Conservation (phyloP, 768 basidiomycete genomes). For the Dioszegia hungarica region DNA sequence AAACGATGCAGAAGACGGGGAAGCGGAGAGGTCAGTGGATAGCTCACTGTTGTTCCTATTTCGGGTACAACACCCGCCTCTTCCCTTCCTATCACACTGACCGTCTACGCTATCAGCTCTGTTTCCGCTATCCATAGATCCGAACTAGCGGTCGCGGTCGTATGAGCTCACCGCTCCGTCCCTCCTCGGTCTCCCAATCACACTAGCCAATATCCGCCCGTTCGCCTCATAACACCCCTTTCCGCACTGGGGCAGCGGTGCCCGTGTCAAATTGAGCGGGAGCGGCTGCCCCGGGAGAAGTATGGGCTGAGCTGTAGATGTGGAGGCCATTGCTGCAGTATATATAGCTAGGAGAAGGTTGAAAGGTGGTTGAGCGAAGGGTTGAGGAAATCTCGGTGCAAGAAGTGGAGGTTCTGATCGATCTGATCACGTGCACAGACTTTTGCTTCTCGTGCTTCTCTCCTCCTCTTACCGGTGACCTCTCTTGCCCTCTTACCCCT, state of each 20-base stretch:
- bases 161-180: constrained; percentile 35
- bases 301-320: constrained; percentile 7
- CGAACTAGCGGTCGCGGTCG: not conserved
- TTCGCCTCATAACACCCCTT: constrained; percentile 39
- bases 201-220: constrained; percentile 40
- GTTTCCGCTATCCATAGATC: not conserved
- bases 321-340: not conserved
- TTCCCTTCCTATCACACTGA: constrained; percentile 38
- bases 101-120: constrained; percentile 14
- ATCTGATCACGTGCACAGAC: too few species aligned
- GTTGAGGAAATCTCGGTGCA: not conserved
- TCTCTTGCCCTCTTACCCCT: too few species aligned
- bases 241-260: constrained; percentile 41
- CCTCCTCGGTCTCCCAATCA: constrained; percentile 35
- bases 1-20: not conserved
- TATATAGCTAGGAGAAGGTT: not conserved
- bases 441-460: too few species aligned
- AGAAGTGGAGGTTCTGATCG: not conserved
- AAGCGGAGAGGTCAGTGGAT: not conserved
- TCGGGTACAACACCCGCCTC: constrained; percentile 41
- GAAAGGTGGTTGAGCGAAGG: not conserved
- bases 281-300: constrained; percentile 46
- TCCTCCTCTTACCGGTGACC: too few species aligned
- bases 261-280: constrained; percentile 26
- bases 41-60: constrained; percentile 39